Conservation (phyloP, 805 yeast species). For the Lipomyces kockii region DNA sequence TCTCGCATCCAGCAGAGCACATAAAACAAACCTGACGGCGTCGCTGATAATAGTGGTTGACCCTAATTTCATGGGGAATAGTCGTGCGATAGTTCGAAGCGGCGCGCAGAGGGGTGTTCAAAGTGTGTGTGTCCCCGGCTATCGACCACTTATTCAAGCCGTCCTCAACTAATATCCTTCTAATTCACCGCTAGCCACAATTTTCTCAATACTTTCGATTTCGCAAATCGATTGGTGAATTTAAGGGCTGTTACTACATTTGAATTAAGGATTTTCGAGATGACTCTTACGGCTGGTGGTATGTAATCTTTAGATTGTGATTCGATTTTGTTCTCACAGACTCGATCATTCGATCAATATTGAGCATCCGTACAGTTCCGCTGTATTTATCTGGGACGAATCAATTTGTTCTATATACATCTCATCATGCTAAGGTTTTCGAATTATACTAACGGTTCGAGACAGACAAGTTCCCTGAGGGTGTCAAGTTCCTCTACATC, state of each 20-base stretch:
- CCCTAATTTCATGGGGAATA: too few relatives aligned
- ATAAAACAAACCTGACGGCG: too few relatives aligned
- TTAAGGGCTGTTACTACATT: not conserved
- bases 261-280: not conserved
- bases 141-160: too few relatives aligned
- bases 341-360: not conserved
- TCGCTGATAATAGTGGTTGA: too few relatives aligned
- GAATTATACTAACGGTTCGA: not conserved
- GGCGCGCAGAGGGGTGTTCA: too few relatives aligned
- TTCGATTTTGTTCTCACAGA: not conserved
- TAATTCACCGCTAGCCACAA: too few relatives aligned
- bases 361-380: not conserved
- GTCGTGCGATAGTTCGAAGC: too few relatives aligned
- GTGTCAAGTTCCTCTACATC: slow-evolving; percentile 44
- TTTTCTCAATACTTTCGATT: not conserved
- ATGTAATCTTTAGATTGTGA: not conserved
- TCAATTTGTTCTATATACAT: not conserved
- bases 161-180: too few relatives aligned
- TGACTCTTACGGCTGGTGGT: slow-evolving; percentile 5
- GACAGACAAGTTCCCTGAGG: slow-evolving; percentile 43
- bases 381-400: not conserved
- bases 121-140: too few relatives aligned
- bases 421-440: not conserved
- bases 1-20: too few relatives aligned
- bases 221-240: not conserved